Evolutionary conservation across 2,329 filamentous ascomycete genomes (phyloP).

Genomic region (Didymella pinodella): DNA sequence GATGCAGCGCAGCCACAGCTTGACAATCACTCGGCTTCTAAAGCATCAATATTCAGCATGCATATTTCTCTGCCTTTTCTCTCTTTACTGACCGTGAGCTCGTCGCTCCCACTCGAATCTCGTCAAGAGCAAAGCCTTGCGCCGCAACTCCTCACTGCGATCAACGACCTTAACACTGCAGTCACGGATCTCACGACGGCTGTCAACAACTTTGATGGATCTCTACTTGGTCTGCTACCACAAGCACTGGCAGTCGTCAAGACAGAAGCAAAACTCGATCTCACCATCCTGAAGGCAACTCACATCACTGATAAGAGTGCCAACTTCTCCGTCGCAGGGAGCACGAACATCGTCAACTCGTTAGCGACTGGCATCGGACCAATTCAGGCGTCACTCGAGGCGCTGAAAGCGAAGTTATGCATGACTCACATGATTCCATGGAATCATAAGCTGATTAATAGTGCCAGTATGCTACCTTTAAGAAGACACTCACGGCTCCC

Average conservation of each 20-base stretch:
- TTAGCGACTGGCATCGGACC: slow-evolving; percentile 28
- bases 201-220: slow-evolving; percentile 34
- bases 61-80: neutral
- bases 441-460: slow-evolving; percentile 2
- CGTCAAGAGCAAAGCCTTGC: slow-evolving; percentile 20
- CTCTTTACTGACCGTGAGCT: slow-evolving; percentile 3
- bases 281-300: slow-evolving; percentile 29
- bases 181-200: slow-evolving; percentile 29
- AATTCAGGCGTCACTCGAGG: slow-evolving; percentile 26
- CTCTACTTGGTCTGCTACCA: slow-evolving; percentile 27
- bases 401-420: slow-evolving; percentile 27
- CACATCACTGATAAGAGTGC: slow-evolving; percentile 22
- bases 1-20: neutral
- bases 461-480: slow-evolving; percentile 33
- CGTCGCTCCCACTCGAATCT: slow-evolving; percentile 4
- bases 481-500: slow-evolving; percentile 30
- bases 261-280: slow-evolving; percentile 30
- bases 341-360: slow-evolving; percentile 22
- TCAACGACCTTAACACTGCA: slow-evolving; percentile 27
- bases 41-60: neutral
- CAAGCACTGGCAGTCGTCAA: slow-evolving; percentile 31
- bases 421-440: neutral
- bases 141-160: slow-evolving; percentile 25
- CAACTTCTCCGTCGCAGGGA: slow-evolving; percentile 29
- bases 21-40: no score